Evolutionary conservation across 1,284 basidiomycete species (phyloP), one percentile per base, ranked within the genome.

Genomic region (Sanghuangporus sanghuang): DNA sequence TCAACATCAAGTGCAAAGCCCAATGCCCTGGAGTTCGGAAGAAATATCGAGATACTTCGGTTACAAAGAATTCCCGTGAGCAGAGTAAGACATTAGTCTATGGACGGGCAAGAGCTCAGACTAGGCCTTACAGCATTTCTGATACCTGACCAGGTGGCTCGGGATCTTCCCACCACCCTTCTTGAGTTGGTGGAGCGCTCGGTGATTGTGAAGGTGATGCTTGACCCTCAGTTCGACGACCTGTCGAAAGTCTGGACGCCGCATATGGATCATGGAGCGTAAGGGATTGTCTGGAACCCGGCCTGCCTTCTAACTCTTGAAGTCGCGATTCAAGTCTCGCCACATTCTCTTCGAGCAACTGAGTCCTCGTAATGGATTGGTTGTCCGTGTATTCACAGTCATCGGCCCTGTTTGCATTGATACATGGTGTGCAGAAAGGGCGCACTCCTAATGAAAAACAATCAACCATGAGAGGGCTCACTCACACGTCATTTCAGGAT

Each of bases 351-450:
- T 79, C 77, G 32, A 79, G 63, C 5, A 71, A 70, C 62, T 78
- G 64, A 0, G 73, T 77, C 8, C 76, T 71, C 0, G 77, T 68
- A n/a, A 70, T 71, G 16, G 70, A 70, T 49, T 70, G 71, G 16
- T 71, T 72, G 50, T 79, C 76, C 0, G 73, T 71, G 62, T 79
- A 81, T 68, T 80, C 76, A 65, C 78, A 79, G 52, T 79, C 79
- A 0, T 73, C 73, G 12, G 62, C 63, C 9, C 76, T 70, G 35
- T 74, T 72, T 1, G 73, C 71, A 2, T 73, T 68, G 54, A 71
- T 64, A 63, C 78, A 79, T 40, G 73, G 76, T 1, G 72, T 70
- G 55, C 78, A 79, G n/a, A 73, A 64, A 0, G 79, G 79, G 39
- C 75, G 72, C 44, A 46, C 21, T 7, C 44, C 44, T 46, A 14